Conservation (phyloP, 257 asterid species). For the Cynanchum wilfordii region DNA sequence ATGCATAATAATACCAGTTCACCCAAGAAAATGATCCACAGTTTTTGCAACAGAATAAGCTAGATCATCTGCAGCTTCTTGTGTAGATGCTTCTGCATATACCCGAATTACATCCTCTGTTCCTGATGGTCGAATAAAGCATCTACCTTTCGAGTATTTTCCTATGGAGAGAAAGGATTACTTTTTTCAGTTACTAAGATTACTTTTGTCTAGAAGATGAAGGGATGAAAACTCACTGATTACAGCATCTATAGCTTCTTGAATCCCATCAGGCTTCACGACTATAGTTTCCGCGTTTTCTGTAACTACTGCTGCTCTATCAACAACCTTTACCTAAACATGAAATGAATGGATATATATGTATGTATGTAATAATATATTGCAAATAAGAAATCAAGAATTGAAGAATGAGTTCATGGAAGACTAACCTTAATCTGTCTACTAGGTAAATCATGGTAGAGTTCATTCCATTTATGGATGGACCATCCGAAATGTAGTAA, state of each 20-base stretch:
- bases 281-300: constrained; percentile 77
- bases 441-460: constrained; percentile 88
- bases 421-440: constrained; percentile 78
- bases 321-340: constrained; percentile 77
- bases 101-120: constrained; percentile 94
- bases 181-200: neutral
- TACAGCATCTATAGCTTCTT: constrained; percentile 69
- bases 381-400: neutral
- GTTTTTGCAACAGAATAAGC: constrained; percentile 64
- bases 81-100: constrained; percentile 79
- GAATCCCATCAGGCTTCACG: constrained; percentile 67
- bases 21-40: constrained; percentile 64
- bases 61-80: constrained; percentile 64
- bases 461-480: constrained; percentile 68
- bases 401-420: constrained; percentile 2
- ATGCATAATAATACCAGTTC: neutral
- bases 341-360: constrained; percentile 3
- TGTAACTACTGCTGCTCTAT: constrained; percentile 62
- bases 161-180: constrained; percentile 40
- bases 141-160: constrained; percentile 65
- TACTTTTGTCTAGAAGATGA: neutral
- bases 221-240: constrained; percentile 36
- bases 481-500: constrained; percentile 73
- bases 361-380: neutral
- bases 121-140: constrained; percentile 89